Evolutionary conservation across 345 rosid species (phyloP), one percentile per base, ranked within the genome.

Genomic region (Atalantia buxifolia): DNA sequence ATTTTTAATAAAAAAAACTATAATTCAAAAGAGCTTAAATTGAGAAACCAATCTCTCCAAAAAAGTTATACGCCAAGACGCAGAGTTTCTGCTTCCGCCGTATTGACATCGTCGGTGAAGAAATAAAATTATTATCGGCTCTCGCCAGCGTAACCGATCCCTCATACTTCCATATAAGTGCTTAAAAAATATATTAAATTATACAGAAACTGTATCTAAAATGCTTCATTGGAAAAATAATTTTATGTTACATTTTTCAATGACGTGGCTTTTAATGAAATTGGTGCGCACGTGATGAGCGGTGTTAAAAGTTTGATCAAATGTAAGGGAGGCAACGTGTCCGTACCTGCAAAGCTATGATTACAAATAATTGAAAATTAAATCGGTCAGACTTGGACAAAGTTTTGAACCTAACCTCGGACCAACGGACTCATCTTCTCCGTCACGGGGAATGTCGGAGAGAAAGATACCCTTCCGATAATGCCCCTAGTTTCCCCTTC

Each of bases 1-100:
- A 5, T 31, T 31, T 31, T 31, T 0, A 31, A 0, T 4, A 31
- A 31, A 31, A 31, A 31, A 31, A 31, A 31, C 1, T 31, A 31
- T 31, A 38, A 40, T 40, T 3, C 13, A 40, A 40, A 9, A 40
- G 45, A 38, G 42, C 2, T 38, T 38, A 38, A 12, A 38, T 38
- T 9, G 3, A 8, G 42, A 38, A 42, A 12, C 4, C 16, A 12
- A 12, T 42, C 48, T 10, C 12, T 42, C 48, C 2, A 9, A 9
- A 13, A 13, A 9, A 40, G 3, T 40, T 1, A 40, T 2, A 9
- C 0, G 10, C 0, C 14, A 2, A 40, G 9, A 40, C 0, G 14
- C 2, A 2, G 2, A 10, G 2, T 2, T 40, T 42, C 0, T 0
- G 48, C 48, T 42, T 42, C 4, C 0, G 4, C 48, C 1, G 50